Base-by-base conservation (phyloP, 75 land plant genomes). In the Sequoiadendron giganteum region DNA sequence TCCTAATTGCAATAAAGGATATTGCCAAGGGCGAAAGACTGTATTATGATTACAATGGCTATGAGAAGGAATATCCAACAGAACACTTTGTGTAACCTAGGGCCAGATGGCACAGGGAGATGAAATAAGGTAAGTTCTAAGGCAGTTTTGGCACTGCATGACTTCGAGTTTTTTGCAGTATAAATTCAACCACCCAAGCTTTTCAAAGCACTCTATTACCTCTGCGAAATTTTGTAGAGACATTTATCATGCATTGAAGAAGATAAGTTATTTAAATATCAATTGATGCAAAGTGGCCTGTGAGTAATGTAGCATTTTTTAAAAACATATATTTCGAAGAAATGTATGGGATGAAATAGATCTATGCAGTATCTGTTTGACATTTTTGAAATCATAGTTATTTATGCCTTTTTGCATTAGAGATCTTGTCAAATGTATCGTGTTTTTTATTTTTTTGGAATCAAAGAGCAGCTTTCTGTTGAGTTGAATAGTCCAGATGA, bases 21-120 rank as follows among this genome's bases (percentile, higher is more conserved):
- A 98, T 98, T 54, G 43, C 91, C 18, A 95, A 93, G 87, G 99
- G 99, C n/a, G 99, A 95, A 90, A 94, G 97, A 80, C 75, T 98
- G 82, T 96, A 98, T 80, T 98, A 98, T 89, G 98, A 98, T 86
- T 98, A 98, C 90, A 98, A 98, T 93, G 99, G 95, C 39, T 91
- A 89, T 78, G 94, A 96, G 87, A 90, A 94, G 25, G 99, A 98
- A 83, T 98, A 98, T 87, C 99, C 99, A 86, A 98, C 99, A 18
- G 89, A 98, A 55, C 96, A 98, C 84, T 98, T 98, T 92, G 97
- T 97, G 39, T 97, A 25, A 40, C 83, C 25, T 80, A 18, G 47
- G 83, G 32, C 48, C 32, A 25, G 15, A n/a, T 82, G 13, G 52
- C 32, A 45, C 84, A 47, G 54, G 52, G 52, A 82, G 52, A 11